Evolutionary conservation across 192 early-diverging fungal genomes (phyloP).

Genomic region (Thoreauomyces humboldtii): DNA sequence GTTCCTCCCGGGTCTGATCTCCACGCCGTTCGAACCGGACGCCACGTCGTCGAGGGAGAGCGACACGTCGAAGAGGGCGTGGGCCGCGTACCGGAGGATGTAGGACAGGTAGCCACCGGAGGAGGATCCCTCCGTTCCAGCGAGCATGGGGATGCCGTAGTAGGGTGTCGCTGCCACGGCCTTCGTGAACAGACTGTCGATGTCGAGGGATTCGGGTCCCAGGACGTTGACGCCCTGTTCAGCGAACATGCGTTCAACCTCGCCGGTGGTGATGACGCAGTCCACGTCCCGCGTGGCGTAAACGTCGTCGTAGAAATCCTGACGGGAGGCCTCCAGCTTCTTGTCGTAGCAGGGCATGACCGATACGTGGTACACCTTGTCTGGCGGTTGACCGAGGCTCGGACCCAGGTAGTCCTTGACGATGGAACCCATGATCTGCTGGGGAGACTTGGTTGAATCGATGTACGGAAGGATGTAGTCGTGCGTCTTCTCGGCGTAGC

Average conservation of each 20-base stretch:
- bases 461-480: conserved; percentile 84
- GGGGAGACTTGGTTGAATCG: conserved; percentile 89
- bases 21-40: conserved; percentile 48
- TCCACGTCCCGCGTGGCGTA: conserved; percentile 90
- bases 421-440: conserved; percentile 94
- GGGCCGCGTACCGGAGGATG: conserved; percentile 79
- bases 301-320: conserved; percentile 83
- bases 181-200: conserved; percentile 47
- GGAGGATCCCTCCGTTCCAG: conserved; percentile 73
- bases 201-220: conserved; percentile 46
- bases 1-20: conserved; percentile 74
- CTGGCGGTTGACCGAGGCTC: conserved; percentile 57
- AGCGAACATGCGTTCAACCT: conserved; percentile 82
- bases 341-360: conserved; percentile 99
- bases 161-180: conserved; percentile 1
- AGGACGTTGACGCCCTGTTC: conserved; percentile 55
- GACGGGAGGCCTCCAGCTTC: conserved; percentile 93
- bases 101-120: conserved; percentile 92
- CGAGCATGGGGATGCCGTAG: conserved; percentile 32
- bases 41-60: conserved; percentile 56
- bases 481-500: conserved; percentile 99
- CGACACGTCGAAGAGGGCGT: conserved; percentile 68
- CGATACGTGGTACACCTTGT: conserved; percentile 87
- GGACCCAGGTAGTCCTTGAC: conserved; percentile 81
- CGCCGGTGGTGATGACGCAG: conserved; percentile 92